Base-by-base conservation (phyloP, 2,329 filamentous ascomycete species). In the Pseudocercospora eumusae region DNA sequence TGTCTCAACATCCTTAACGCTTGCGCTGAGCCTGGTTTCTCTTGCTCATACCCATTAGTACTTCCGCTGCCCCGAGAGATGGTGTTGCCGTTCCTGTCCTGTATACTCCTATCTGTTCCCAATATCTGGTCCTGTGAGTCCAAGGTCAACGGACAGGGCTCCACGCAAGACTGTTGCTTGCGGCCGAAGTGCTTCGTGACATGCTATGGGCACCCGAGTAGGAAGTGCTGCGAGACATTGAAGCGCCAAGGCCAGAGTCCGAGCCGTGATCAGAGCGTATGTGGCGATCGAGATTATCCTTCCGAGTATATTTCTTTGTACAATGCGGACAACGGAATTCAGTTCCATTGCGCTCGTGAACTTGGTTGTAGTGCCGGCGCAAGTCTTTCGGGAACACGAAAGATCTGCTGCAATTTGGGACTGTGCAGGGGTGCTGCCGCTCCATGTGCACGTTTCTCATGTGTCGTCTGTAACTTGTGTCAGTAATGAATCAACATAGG, bases 191-290 rank as follows among this genome's bases (percentile, higher is more conserved):
- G 28, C 52, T 54, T 28, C 52, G 27, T 4, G 52, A 54, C 52
- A 54, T 54, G 31, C 52, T 54, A n/a, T 40, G 52, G 8, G n/a
- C 52, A 20, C 52, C 52, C 11, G 52, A 54, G 52, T 23, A 54
- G 9, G 52, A 54, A 20, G 52, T 54, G 52, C 52, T 40, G n/a
- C 52, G 52, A 5, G 52, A 54, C 52, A 54, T 54, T 1, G 52
- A 54, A 23, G 52, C 52, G 31, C 52, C 27, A 23, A 54, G 25
- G 15, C 52, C 28, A 15, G 52, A 54, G 52, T 40, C 52, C 2
- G 52, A 54, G 52, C 28, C 28, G 18, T 54, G 52, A 11, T 40
- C 27, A 40, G 15, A 20, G 3, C 52, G 27, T 18, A 54, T 54
- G 9, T 54, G 52, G 5, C 52, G 27, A 4, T 40, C 11, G 6